phyloP scores from a whole-genome alignment of 352 stramenopile genomes.

The Phytophthora sp. region DNA sequence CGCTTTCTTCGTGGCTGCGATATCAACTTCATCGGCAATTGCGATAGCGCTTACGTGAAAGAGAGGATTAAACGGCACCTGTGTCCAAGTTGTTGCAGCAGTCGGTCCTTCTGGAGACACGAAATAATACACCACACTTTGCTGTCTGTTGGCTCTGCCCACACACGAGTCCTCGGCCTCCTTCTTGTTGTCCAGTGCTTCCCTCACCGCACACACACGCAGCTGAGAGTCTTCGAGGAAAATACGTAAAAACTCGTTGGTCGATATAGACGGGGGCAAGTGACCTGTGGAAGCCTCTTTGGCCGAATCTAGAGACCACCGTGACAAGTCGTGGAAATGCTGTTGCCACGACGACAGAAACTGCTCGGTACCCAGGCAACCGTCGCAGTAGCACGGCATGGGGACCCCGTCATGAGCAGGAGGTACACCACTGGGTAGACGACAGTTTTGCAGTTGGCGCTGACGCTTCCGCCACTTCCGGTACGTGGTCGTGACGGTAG shows the following conservation, averaged over 20 bases:
- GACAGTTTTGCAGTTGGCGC: constrained; percentile 37
- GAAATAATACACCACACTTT: constrained; percentile 45
- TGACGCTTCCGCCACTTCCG: constrained; percentile 49
- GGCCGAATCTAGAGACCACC: constrained; percentile 36
- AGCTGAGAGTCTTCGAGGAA: constrained; percentile 40
- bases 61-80: constrained; percentile 39
- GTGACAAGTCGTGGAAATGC: constrained; percentile 59
- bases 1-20: constrained; percentile 1
- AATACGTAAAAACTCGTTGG: constrained; percentile 39
- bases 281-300: background rate
- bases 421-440: constrained; percentile 45
- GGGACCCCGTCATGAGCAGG: constrained; percentile 48
- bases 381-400: constrained; percentile 57
- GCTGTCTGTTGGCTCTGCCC: background rate
- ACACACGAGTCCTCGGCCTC: background rate
- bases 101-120: constrained; percentile 22
- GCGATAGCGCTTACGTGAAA: constrained; percentile 45
- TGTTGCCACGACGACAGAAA: constrained; percentile 58
- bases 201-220: constrained; percentile 10
- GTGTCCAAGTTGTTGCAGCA: background rate
- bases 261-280: constrained; percentile 15
- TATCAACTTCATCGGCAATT: constrained; percentile 29
- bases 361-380: constrained; percentile 54
- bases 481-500: constrained; percentile 40
- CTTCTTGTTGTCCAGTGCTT: constrained; percentile 9